A percentile compares a stretch with the other conserved stretches of the same genome.
Evolutionary conservation across 2,329 filamentous ascomycete genomes (phyloP).

Genomic region (Hortaea werneckii): DNA sequence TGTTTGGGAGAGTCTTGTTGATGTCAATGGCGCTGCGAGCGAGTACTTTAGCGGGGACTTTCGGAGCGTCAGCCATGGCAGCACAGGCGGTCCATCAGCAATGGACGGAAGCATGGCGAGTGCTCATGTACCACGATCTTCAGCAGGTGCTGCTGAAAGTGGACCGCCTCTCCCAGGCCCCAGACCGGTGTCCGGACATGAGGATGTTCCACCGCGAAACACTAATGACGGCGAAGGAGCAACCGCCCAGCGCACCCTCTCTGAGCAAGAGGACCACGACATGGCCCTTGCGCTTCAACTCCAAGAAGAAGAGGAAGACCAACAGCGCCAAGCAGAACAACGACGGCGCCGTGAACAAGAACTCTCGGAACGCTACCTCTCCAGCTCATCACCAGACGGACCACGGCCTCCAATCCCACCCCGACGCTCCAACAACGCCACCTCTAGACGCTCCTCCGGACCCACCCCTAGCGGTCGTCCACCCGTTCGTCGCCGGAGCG

Average conservation of each 20-base stretch:
- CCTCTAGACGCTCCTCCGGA: not conserved
- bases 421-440: conserved; percentile 5
- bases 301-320: conserved; percentile 86
- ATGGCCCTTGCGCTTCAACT: conserved; percentile 82
- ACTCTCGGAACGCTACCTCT: conserved; percentile 59
- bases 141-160: conserved; percentile 28
- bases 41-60: conserved; percentile 90
- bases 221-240: not conserved
- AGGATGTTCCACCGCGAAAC: not conserved
- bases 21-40: conserved; percentile 72
- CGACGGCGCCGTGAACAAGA: conserved; percentile 56
- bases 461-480: not conserved
- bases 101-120: conserved; percentile 10
- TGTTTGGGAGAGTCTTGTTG: conserved; percentile 88
- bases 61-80: conserved; percentile 59
- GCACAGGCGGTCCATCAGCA: conserved; percentile 11
- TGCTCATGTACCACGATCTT: not conserved
- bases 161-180: conserved; percentile 11
- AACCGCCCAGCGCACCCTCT: conserved; percentile 31
- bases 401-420: conserved; percentile 16
- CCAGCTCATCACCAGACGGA: conserved; percentile 38
- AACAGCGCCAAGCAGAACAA: conserved; percentile 49
- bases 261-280: conserved; percentile 72
- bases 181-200: conserved; percentile 10
- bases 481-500: not conserved